Percentiles rank a stretch among this genome's conserved stretches.
These are phyloP conservation scores for Dorcoceras hygrometricum DNA, from an alignment of 257 asterid species.

Conservation along the genomic window DNA sequence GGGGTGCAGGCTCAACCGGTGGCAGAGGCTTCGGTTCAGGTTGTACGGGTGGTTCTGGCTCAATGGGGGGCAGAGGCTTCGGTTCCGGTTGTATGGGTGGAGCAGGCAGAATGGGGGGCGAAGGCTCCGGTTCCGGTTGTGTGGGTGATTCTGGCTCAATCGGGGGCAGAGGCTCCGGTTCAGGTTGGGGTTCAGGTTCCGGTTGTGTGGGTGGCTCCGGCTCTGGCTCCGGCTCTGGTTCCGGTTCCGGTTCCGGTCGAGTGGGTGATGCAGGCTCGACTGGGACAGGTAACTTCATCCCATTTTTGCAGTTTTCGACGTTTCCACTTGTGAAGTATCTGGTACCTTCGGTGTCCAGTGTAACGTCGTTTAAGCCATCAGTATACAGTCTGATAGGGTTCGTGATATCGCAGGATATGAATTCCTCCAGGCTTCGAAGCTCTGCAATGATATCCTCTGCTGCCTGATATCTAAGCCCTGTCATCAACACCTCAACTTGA, in stretches of 20 bases:
- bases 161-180: not conserved
- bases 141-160: not conserved
- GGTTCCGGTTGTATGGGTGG: not conserved
- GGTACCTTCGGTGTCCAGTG: constrained; percentile 50
- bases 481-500: not conserved
- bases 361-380: constrained; percentile 32
- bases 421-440: constrained; percentile 48
- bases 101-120: not conserved
- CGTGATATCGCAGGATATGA: constrained; percentile 45
- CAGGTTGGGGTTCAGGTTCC: not conserved
- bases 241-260: not conserved
- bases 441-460: constrained; percentile 47
- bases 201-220: not conserved
- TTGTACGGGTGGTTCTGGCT: not conserved
- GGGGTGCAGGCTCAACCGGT: not conserved
- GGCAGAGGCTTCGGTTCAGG: constrained; percentile 1
- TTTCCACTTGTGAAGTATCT: constrained; percentile 62
- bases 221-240: not conserved
- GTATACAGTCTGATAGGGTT: constrained; percentile 65
- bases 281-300: constrained; percentile 55
- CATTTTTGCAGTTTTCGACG: constrained; percentile 50
- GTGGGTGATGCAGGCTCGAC: constrained; percentile 31
- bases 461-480: constrained; percentile 53
- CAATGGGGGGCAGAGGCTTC: not conserved
- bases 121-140: not conserved